Base-by-base conservation (phyloP, 2,329 filamentous ascomycete species). In the Microdochium bolleyi region DNA sequence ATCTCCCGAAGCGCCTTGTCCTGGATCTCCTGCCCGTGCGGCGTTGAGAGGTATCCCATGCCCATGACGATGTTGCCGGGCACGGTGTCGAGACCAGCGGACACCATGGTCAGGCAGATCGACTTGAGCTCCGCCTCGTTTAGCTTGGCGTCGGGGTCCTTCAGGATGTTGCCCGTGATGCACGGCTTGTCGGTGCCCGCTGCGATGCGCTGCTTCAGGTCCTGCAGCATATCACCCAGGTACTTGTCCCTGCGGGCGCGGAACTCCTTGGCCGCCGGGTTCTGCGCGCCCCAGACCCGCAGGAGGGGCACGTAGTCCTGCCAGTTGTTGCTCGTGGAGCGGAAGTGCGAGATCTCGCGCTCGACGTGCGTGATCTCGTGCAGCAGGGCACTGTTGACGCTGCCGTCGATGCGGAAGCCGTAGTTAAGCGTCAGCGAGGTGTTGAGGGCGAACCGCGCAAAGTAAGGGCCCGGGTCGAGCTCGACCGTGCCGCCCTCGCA, bases 31-130 rank as follows among this genome's bases (percentile, higher is more conserved):
- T 46, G 41, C 41, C 41, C 41, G 53, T 87, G 82, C 0, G 77
- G 78, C 21, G 80, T 73, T 0, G 81, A 75, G 2, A 87, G 67
- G 25, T 84, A 70, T 0, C 77, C 80, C 50, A 87, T 73, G 59
- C 79, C 83, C 83, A 83, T 87, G 4, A 82, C 79, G 1, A 87
- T 76, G 3, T 84, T 71, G 0, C 82, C 86, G 1, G 82, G 85
- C 34, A 87, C 76, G 0, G 84, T 87, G 56, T 87, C 84, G 2
- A 87, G 69, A 0, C 84, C 84, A 0, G 83, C 84, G 0, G 80
- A 83, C 3, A 87, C 68, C 84, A 88, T 87, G 1, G 83, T 87
- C 56, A 87, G 65, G 56, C 80, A 84, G 58, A 87, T 87, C 0
- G 78, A 82, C 0, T 76, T 84, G 37, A 87, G 71, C 57, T 87